Evolutionary conservation across 148 eudicot genomes (phyloP).

Genomic region (Chenopodium suecicum): DNA sequence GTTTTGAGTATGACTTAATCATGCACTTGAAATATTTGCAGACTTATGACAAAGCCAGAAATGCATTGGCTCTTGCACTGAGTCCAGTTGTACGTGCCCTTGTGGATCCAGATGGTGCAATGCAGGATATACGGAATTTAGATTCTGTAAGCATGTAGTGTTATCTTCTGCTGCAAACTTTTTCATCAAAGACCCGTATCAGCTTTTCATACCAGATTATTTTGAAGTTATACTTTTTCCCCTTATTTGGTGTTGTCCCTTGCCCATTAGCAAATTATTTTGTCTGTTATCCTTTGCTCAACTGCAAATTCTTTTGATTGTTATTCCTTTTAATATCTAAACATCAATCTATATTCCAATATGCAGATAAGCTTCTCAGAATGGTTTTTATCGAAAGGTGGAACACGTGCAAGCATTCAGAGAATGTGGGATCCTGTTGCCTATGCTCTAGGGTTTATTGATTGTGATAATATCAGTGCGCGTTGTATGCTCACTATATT

Average conservation of each 20-base stretch:
- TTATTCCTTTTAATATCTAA: not conserved
- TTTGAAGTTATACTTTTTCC: not conserved
- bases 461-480: constrained; percentile 97
- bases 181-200: not conserved
- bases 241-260: not conserved
- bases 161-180: constrained; percentile 1
- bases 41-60: constrained; percentile 97
- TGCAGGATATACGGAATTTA: constrained; percentile 77
- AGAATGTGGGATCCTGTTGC: constrained; percentile 99
- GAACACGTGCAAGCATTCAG: constrained; percentile 87
- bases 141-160: constrained; percentile 59
- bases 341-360: constrained; percentile 8
- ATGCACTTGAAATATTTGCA: constrained; percentile 38
- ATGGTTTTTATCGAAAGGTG: constrained; percentile 98
- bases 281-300: not conserved
- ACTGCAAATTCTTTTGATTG: not conserved
- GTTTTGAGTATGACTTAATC: constrained; percentile 10
- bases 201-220: not conserved
- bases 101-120: constrained; percentile 98
- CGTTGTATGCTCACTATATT: constrained; percentile 99
- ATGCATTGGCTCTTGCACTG: constrained; percentile 95
- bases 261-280: not conserved
- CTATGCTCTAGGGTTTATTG: constrained; percentile 98
- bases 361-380: constrained; percentile 92
- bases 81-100: constrained; percentile 96